Percentiles rank a stretch among this genome's conserved stretches.
These are phyloP conservation scores for Clavispora phyllophila DNA, from an alignment of 805 yeast genomes.

Conservation along the genomic window DNA sequence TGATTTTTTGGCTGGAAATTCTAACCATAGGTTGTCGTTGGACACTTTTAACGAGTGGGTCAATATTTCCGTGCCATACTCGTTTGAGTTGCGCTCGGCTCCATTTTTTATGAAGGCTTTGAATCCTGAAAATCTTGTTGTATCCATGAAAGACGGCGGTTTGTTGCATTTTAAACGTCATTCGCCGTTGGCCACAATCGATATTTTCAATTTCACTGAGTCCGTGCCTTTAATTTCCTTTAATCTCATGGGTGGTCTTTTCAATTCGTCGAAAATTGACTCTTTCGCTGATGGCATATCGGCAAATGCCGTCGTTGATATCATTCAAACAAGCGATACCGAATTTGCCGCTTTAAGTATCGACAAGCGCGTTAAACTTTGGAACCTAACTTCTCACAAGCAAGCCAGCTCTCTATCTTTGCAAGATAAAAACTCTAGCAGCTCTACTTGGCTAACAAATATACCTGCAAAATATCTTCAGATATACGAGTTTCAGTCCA, in stretches of 20 bases:
- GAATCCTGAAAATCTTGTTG: constrained; percentile 42
- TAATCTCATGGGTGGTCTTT: constrained; percentile 23
- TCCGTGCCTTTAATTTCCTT: constrained; percentile 28
- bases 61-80: constrained; percentile 59
- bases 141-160: constrained; percentile 75
- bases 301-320: constrained; percentile 40
- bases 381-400: constrained; percentile 46
- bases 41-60: constrained; percentile 54
- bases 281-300: constrained; percentile 32
- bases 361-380: constrained; percentile 50
- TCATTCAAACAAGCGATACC: constrained; percentile 30
- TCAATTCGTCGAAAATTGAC: constrained; percentile 10
- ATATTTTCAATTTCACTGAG: constrained; percentile 52
- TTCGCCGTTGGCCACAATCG: constrained; percentile 31
- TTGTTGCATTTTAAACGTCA: constrained; percentile 49
- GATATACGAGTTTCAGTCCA: constrained; percentile 1
- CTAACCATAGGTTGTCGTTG: constrained; percentile 17
- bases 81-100: constrained; percentile 36
- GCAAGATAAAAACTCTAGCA: constrained; percentile 4
- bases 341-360: constrained; percentile 49
- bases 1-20: constrained; percentile 32
- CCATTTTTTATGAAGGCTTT: constrained; percentile 52
- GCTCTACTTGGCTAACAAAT: constrained; percentile 22
- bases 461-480: constrained; percentile 30
- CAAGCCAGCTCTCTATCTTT: constrained; percentile 15